phyloP scores from a whole-genome alignment of 2,329 filamentous ascomycete genomes.

The Fusarium aywerte region DNA sequence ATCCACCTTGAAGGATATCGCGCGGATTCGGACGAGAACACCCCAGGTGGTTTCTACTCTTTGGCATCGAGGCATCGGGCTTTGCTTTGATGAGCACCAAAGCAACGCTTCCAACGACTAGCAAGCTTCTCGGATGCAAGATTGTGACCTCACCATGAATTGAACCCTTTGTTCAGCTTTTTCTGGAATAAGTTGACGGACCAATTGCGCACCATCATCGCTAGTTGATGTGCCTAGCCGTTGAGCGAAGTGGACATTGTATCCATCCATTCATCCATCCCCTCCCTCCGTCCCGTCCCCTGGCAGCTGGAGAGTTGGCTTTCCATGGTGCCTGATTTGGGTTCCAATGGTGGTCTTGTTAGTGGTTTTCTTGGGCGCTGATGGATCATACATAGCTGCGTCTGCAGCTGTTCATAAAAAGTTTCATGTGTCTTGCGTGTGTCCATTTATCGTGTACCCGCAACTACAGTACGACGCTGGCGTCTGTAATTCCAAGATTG shows the following conservation, averaged over 20 bases:
- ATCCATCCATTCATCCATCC: conserved; percentile 16
- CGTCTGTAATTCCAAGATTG: background rate
- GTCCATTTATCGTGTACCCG: conserved; percentile 9
- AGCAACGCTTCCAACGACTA: background rate
- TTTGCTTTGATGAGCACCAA: background rate
- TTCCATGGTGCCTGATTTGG: conserved; percentile 38
- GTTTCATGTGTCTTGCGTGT: conserved; percentile 21
- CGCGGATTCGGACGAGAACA: conserved; percentile 16
- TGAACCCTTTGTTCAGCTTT: conserved; percentile 3
- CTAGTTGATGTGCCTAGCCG: conserved; percentile 25
- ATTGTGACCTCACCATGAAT: background rate
- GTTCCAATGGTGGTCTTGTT: conserved; percentile 34
- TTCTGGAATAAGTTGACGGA: conserved; percentile 28
- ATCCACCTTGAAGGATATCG: conserved; percentile 2
- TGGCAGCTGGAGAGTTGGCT: conserved; percentile 24
- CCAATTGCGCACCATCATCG: conserved; percentile 11
- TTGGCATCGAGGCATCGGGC: background rate
- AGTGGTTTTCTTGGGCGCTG: conserved; percentile 29
- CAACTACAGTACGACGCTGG: conserved; percentile 17
- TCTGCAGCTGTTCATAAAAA: conserved; percentile 1
- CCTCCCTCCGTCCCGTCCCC: conserved; percentile 19
- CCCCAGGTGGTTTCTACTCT: background rate
- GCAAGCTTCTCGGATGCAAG: conserved; percentile 1
- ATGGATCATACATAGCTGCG: background rate
- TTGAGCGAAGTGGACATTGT: conserved; percentile 30